Percentiles rank a stretch among this genome's conserved stretches.
Evolutionary conservation across 2,329 filamentous ascomycete species (phyloP).

Genomic region (Talaromyces sp.): DNA sequence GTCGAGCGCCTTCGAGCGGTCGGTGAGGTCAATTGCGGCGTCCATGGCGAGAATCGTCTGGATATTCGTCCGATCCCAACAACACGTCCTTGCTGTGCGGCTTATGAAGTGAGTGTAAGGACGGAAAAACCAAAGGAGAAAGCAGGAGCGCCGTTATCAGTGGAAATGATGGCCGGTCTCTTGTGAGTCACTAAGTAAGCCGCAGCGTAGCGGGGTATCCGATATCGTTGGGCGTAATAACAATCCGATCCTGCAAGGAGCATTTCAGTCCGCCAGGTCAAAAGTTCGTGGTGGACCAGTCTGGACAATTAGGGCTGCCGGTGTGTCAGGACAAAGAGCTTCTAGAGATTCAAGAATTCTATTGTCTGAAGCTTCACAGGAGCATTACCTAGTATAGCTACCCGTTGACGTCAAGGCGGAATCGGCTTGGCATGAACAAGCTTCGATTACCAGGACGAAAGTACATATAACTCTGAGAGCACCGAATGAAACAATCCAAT

Average conservation of each 20-base stretch:
- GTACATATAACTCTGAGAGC: neutral
- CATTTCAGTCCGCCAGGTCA: neutral
- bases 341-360: neutral
- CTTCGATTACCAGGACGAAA: neutral
- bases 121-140: neutral
- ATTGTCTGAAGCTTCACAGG: neutral
- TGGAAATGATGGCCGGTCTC: neutral
- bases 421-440: neutral
- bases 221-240: neutral
- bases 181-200: neutral
- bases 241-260: neutral
- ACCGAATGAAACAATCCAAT: neutral
- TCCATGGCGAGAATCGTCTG: slow-evolving; percentile 62
- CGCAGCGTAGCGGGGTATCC: no score
- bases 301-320: neutral
- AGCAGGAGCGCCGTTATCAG: neutral
- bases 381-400: neutral
- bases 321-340: neutral
- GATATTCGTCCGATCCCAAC: neutral
- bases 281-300: neutral
- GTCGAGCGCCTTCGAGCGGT: slow-evolving; percentile 80
- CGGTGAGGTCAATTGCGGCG: slow-evolving; percentile 78
- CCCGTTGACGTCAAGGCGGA: neutral
- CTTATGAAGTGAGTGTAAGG: neutral
- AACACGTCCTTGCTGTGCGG: neutral